These are phyloP conservation scores for Lichtheimia corymbifera DNA, from an alignment of 371 early-diverging fungal species.

Conservation along the genomic window DNA sequence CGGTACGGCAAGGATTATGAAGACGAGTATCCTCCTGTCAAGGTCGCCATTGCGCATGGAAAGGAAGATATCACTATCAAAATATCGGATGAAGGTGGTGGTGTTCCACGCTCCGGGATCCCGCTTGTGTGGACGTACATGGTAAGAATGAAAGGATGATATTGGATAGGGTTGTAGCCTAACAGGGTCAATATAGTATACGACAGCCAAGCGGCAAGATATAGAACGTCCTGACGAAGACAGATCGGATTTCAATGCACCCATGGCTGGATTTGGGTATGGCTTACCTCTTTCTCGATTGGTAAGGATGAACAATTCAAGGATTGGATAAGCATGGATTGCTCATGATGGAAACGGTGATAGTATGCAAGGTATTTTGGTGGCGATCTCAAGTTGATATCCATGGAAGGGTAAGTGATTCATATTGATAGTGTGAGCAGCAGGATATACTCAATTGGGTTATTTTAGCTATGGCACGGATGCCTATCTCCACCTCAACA, in stretches of 20 bases:
- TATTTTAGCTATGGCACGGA: slow-evolving; percentile 87
- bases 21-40: slow-evolving; percentile 90
- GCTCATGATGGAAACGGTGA: neutral
- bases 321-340: neutral
- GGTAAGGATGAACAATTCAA: slow-evolving; percentile 30
- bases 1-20: slow-evolving; percentile 81
- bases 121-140: slow-evolving; percentile 96
- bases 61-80: slow-evolving; percentile 98
- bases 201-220: slow-evolving; percentile 89
- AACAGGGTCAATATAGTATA: slow-evolving; percentile 57
- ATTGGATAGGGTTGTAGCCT: too few species aligned
- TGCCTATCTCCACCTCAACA: slow-evolving; percentile 92
- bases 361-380: slow-evolving; percentile 94
- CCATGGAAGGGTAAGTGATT: slow-evolving; percentile 89
- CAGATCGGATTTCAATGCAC: slow-evolving; percentile 92
- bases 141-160: slow-evolving; percentile 35
- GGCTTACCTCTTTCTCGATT: slow-evolving; percentile 90
- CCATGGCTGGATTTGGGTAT: slow-evolving; percentile 98
- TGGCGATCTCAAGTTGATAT: slow-evolving; percentile 91
- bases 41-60: slow-evolving; percentile 92
- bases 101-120: slow-evolving; percentile 90
- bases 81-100: slow-evolving; percentile 97
- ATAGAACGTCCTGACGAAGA: slow-evolving; percentile 78
- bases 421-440: neutral
- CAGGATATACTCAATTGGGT: slow-evolving; percentile 1